phyloP scores from a whole-genome alignment of 352 stramenopile species.

The Halophytophthora batemanensis region DNA sequence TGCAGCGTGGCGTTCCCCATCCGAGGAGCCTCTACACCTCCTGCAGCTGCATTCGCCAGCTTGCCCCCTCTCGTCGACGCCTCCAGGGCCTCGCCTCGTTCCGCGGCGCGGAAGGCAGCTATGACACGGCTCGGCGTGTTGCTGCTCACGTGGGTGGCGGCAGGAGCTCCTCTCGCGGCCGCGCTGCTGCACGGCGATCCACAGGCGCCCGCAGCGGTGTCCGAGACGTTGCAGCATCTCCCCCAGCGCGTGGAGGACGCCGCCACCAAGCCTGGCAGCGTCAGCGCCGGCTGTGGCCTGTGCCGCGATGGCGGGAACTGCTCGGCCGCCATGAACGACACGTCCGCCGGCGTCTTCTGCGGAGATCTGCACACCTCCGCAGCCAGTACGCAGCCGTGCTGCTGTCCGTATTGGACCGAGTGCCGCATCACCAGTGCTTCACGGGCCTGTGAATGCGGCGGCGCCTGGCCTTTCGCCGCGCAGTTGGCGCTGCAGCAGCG shows the following conservation, averaged over 20 bases:
- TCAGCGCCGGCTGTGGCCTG: conserved; percentile 36
- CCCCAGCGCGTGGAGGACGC: no score
- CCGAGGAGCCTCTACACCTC: conserved; percentile 9
- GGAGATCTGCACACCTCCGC: conserved; percentile 51
- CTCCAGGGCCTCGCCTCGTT: not conserved
- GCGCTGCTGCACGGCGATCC: no score
- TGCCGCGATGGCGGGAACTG: conserved; percentile 69
- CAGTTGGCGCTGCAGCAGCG: conserved; percentile 8
- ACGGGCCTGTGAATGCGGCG: conserved; percentile 48
- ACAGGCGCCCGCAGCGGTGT: no score
- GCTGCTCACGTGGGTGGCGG: no score
- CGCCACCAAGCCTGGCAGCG: conserved; percentile 2
- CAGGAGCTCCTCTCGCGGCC: no score
- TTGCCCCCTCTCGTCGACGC: conserved; percentile 14
- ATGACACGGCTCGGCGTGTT: no score
- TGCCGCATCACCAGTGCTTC: conserved; percentile 59
- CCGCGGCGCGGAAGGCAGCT: no score
- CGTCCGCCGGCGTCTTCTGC: conserved; percentile 57
- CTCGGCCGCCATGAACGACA: conserved; percentile 53
- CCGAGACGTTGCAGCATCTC: no score
- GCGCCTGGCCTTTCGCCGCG: conserved; percentile 15
- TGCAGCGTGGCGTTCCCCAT: conserved; percentile 8
- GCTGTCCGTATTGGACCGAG: conserved; percentile 64
- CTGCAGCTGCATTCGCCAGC: not conserved
- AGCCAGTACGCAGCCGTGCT: conserved; percentile 40